These are phyloP conservation scores for Ophiocordyceps robertsii DNA, from an alignment of 2,329 filamentous ascomycete species.

Conservation along the genomic window DNA sequence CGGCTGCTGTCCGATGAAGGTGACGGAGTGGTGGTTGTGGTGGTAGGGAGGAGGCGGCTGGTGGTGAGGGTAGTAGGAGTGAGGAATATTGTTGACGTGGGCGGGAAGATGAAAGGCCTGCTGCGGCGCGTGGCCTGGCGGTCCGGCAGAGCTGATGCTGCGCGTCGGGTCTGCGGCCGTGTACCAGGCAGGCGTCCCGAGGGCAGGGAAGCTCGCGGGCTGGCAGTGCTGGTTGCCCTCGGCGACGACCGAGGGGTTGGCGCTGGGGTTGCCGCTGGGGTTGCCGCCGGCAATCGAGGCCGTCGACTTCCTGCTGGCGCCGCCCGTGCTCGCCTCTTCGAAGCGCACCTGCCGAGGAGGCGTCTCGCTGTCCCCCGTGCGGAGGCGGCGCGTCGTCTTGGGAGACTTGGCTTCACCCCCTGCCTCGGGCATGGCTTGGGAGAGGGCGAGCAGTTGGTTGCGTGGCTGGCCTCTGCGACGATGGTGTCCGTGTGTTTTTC, in stretches of 20 bases:
- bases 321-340: slow-evolving; percentile 1
- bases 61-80: neutral
- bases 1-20: slow-evolving; percentile 13
- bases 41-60: neutral
- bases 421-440: neutral
- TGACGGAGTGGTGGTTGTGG: slow-evolving; percentile 6
- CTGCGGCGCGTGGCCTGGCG: neutral
- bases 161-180: slow-evolving; percentile 19
- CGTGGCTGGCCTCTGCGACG: too few species aligned
- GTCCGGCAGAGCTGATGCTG: slow-evolving; percentile 7
- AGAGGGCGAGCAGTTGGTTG: too few species aligned
- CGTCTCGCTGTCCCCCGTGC: slow-evolving; percentile 7
- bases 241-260: too few species aligned
- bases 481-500: too few species aligned
- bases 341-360: slow-evolving; percentile 20
- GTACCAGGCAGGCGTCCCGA: slow-evolving; percentile 17
- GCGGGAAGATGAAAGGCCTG: too few species aligned
- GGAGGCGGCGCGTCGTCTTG: slow-evolving; percentile 14
- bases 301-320: slow-evolving; percentile 1
- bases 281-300: slow-evolving; percentile 4
- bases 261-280: slow-evolving; percentile 3
- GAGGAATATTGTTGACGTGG: neutral
- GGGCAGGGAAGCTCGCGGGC: slow-evolving; percentile 13
- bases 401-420: slow-evolving; percentile 11
- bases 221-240: slow-evolving; percentile 9